Conservation (phyloP, 140 eudicot genomes). For the Flaveria floridana region DNA sequence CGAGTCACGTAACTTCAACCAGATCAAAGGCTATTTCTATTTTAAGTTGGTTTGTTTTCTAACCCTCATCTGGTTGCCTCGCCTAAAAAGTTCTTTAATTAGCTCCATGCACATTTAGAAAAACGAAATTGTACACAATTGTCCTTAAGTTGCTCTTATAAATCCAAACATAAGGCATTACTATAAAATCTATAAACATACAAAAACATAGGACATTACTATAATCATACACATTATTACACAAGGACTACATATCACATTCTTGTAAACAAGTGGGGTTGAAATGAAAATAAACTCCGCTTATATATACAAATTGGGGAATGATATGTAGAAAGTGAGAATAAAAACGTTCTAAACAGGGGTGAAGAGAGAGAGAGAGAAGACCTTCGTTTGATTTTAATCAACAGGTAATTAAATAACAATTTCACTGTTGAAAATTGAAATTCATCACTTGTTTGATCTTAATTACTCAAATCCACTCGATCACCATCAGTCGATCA, state of each 20-base stretch:
- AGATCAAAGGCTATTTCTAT: neutral
- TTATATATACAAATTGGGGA: neutral
- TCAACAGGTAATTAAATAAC: constrained; percentile 23
- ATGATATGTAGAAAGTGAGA: constrained; percentile 21
- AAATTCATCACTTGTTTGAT: constrained; percentile 27
- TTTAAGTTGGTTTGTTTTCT: neutral
- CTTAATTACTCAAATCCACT: constrained; percentile 15
- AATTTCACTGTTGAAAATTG: constrained; percentile 5
- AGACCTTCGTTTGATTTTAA: constrained; percentile 27
- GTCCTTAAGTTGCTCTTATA: neutral
- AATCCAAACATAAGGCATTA: neutral
- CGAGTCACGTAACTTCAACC: neutral
- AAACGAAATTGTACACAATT: neutral
- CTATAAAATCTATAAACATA: neutral
- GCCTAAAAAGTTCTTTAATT: neutral
- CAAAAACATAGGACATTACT: neutral
- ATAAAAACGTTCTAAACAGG: constrained; percentile 17
- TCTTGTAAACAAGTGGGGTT: neutral
- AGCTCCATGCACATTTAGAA: too few relatives aligned
- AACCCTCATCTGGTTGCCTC: neutral
- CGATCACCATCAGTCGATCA: constrained; percentile 6
- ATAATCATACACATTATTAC: neutral
- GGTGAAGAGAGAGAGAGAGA: constrained; percentile 27
- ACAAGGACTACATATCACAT: neutral
- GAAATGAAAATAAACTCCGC: neutral